Evolutionary conservation across 2,329 filamentous ascomycete species (phyloP).

Genomic region (Cladosporium colombiae): DNA sequence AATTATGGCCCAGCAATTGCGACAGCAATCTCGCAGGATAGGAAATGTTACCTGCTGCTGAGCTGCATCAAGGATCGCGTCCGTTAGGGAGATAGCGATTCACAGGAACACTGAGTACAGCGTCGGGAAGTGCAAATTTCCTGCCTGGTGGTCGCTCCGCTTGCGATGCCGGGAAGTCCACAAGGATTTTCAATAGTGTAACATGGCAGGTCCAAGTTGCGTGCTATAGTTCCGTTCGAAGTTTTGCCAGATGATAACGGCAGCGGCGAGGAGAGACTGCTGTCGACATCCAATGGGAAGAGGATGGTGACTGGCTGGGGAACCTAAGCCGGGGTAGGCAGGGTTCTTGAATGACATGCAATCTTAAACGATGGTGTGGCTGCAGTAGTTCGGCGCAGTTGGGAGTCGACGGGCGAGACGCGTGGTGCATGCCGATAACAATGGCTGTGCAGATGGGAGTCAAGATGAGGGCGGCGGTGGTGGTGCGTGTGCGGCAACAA

Average conservation of each 20-base stretch:
- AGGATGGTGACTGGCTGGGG: background rate
- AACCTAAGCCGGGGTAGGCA: constrained; percentile 14
- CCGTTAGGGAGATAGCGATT: background rate
- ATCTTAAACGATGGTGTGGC: constrained; percentile 10
- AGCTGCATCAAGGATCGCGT: background rate
- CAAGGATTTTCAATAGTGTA: background rate
- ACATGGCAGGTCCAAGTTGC: background rate
- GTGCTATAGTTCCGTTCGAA: background rate
- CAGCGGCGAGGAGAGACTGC: background rate
- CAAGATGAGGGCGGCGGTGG: background rate
- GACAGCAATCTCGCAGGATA: background rate
- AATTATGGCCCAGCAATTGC: background rate
- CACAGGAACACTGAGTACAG: background rate
- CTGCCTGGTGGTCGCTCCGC: background rate
- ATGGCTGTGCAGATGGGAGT: background rate
- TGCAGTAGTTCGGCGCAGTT: background rate
- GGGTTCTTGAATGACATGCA: constrained; percentile 10
- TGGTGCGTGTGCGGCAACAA: background rate
- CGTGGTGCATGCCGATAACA: background rate
- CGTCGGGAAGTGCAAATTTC: background rate
- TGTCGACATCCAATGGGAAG: background rate
- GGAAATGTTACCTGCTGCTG: background rate
- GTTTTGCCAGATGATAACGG: background rate
- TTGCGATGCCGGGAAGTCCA: background rate
- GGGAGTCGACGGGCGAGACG: background rate